Percentiles rank a stretch among this genome's conserved stretches.
These are phyloP conservation scores for Crithidia acanthocephali DNA, from an alignment of 208 protist species.

Conservation along the genomic window DNA sequence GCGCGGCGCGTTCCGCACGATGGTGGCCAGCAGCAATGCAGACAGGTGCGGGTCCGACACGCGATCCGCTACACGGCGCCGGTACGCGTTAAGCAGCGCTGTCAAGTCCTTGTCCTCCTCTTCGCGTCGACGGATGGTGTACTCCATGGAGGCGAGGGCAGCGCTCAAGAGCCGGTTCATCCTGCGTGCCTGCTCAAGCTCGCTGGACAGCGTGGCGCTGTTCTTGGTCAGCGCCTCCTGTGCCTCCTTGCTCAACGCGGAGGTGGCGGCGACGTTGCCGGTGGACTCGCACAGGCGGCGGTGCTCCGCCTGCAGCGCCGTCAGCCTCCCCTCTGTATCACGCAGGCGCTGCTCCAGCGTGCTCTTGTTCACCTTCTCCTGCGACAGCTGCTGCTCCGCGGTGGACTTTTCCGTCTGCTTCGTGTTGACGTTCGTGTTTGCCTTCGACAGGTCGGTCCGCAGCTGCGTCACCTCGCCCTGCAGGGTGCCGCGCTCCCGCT, in stretches of 20 bases:
- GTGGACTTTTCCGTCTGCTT: constrained; percentile 51
- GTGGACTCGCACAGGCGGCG: constrained; percentile 52
- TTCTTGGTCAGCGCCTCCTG: constrained; percentile 38
- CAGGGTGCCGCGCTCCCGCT: constrained; percentile 49
- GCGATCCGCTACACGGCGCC: constrained; percentile 61
- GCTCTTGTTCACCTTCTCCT: constrained; percentile 44
- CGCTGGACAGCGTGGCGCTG: constrained; percentile 30
- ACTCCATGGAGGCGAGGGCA: constrained; percentile 74
- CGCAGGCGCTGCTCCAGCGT: constrained; percentile 71
- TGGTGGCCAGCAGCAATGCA: constrained; percentile 65
- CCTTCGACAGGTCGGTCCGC: constrained; percentile 47
- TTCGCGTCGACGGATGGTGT: constrained; percentile 78
- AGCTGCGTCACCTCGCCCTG: constrained; percentile 50
- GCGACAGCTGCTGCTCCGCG: constrained; percentile 52
- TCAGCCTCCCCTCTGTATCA: constrained; percentile 51
- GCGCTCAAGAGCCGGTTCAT: constrained; percentile 57
- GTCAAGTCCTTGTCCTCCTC: constrained; percentile 80
- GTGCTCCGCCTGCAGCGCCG: constrained; percentile 59
- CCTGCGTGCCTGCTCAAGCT: constrained; percentile 49
- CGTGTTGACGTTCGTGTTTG: constrained; percentile 39
- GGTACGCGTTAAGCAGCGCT: constrained; percentile 73
- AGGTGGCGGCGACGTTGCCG: constrained; percentile 23
- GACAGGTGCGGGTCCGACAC: constrained; percentile 67
- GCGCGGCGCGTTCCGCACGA: constrained; percentile 70
- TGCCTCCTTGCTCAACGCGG: constrained; percentile 24